phyloP scores from a whole-genome alignment of 768 basidiomycete species.

The Auriscalpium microsporum region DNA sequence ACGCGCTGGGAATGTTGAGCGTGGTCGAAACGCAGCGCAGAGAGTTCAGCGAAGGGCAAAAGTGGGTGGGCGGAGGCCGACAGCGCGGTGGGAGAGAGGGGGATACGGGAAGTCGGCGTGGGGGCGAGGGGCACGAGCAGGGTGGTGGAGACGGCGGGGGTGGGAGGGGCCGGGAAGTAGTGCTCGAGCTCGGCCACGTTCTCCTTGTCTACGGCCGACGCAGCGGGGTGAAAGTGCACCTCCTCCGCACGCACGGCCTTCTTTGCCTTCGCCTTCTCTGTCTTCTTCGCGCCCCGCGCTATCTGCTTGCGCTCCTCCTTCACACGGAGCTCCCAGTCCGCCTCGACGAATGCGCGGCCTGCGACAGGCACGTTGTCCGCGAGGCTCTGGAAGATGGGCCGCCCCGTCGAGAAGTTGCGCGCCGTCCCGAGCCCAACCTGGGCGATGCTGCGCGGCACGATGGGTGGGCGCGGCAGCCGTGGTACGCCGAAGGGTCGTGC shows the following conservation, averaged over 20 bases:
- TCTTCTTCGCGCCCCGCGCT: slow-evolving; percentile 15
- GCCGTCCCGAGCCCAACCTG: slow-evolving; percentile 73
- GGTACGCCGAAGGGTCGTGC: slow-evolving; percentile 35
- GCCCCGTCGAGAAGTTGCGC: slow-evolving; percentile 63
- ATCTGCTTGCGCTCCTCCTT: slow-evolving; percentile 32
- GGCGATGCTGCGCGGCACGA: slow-evolving; percentile 39
- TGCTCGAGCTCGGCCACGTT: slow-evolving; percentile 39
- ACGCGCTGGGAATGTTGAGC: slow-evolving; percentile 55
- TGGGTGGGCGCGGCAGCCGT: slow-evolving; percentile 51
- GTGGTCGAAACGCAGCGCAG: slow-evolving; percentile 43
- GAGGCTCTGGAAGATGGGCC: slow-evolving; percentile 73
- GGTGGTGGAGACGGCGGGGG: slow-evolving; percentile 44
- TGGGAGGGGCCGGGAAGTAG: slow-evolving; percentile 45
- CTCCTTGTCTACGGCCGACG: slow-evolving; percentile 23
- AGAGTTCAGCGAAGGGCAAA: slow-evolving; percentile 47
- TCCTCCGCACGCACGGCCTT: slow-evolving; percentile 16
- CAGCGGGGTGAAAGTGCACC: slow-evolving; percentile 11
- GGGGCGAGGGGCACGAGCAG: slow-evolving; percentile 74
- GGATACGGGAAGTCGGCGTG: slow-evolving; percentile 58
- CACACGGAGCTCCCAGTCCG: slow-evolving; percentile 55
- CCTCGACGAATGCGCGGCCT: slow-evolving; percentile 64
- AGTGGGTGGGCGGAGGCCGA: slow-evolving; percentile 24
- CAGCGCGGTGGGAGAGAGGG: slow-evolving; percentile 33
- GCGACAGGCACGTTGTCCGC: slow-evolving; percentile 67
- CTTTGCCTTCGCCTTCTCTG: slow-evolving; percentile 23